Base-by-base conservation (phyloP, 306 rosid genomes). In the Quercus parvula region DNA sequence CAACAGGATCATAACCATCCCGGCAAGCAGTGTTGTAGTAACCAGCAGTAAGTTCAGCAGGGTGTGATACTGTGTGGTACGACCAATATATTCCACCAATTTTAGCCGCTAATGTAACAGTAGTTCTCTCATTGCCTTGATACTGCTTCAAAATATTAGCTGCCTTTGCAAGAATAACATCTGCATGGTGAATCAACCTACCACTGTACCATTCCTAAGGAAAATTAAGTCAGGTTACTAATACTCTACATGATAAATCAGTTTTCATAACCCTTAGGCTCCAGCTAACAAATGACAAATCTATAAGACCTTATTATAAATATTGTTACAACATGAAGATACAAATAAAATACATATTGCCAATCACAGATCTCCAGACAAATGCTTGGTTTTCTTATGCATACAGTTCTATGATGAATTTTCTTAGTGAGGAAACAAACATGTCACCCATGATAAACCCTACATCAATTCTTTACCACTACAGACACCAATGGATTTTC, bases 131-230 rank as follows among this genome's bases (percentile, higher is more conserved):
- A 15, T 58, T 74, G 59, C 77, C 77, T 57, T 66, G 77, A 77
- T 73, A 81, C 68, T 81, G 77, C 77, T 67, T 84, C 84, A 84
- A 56, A 58, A 81, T 25, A 56, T 56, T 75, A 35, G 85, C 84
- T 56, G 85, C 85, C 74, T 77, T 84, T 62, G 74, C 85, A 68
- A 84, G 84, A 74, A 84, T 68, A 77, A 75, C 85, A 77, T 84
- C 85, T 58, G 85, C 85, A 80, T 84, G 87, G 68, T 41, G 71
- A 58, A 84, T 82, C 82, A 84, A 74, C 52, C 75, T 68, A 28
- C 82, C 82, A 77, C 85, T 84, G 57, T 84, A 84, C 87, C 87
- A 84, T 68, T 84, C 85, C 85, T 81, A 84, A 76, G 77, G 73
- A 1, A 0, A 56, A 61, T 56, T 38, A 51, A 11, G 46, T 66